Conservation (phyloP, 129 eudicot genomes). For the Lonicera japonica region DNA sequence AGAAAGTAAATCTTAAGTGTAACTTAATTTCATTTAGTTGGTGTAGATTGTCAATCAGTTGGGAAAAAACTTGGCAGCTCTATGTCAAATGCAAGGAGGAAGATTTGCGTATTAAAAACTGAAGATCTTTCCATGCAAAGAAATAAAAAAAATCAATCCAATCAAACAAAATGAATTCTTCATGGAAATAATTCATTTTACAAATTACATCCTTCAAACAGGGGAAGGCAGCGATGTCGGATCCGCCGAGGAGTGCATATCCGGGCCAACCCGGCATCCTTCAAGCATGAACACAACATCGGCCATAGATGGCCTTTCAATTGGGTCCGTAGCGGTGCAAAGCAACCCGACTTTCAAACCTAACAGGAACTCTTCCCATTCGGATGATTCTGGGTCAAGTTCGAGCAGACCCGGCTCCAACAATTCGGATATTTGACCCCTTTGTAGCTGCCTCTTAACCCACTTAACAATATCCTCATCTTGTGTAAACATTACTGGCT, state of each 20-base stretch:
- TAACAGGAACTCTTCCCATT: conserved; percentile 83
- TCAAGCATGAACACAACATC: conserved; percentile 90
- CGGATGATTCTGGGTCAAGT: conserved; percentile 87
- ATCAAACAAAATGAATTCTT: conserved; percentile 11
- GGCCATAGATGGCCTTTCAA: conserved; percentile 63
- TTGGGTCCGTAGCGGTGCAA: conserved; percentile 72
- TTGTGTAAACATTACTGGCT: conserved; percentile 61
- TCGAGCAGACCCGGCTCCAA: conserved; percentile 79
- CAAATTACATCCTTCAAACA: conserved; percentile 20
- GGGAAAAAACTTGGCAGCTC: background rate
- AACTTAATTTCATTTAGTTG: background rate
- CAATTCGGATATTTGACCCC: conserved; percentile 57
- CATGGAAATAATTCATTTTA: background rate
- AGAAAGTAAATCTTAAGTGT: background rate
- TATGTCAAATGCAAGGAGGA: no score
- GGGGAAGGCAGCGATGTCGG: conserved; percentile 67
- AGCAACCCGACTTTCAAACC: conserved; percentile 83
- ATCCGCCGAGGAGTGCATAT: conserved; percentile 73
- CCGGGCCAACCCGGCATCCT: conserved; percentile 85
- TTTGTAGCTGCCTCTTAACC: conserved; percentile 79
- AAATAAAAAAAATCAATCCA: conserved; percentile 11
- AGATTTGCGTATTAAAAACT: no score
- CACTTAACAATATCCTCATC: conserved; percentile 89
- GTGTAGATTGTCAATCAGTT: background rate
- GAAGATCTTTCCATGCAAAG: background rate